These are phyloP conservation scores for Penicillium paneum DNA, from an alignment of 2,329 filamentous ascomycete species.

Conservation along the genomic window DNA sequence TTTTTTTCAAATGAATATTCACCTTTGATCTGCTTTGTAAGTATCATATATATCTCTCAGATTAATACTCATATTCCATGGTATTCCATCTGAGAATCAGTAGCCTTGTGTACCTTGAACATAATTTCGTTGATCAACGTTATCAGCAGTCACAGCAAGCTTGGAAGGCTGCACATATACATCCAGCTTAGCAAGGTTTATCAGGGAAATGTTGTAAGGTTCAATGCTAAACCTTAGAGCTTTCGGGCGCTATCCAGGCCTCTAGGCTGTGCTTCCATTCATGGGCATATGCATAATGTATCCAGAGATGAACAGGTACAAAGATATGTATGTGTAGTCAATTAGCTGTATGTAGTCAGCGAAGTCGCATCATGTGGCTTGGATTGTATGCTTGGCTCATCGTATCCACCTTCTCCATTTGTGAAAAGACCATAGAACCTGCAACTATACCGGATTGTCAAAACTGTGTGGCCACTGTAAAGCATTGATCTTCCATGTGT, in stretches of 20 bases:
- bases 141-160: not conserved
- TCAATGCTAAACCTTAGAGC: too few relatives aligned
- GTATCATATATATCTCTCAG: too few relatives aligned
- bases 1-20: not conserved
- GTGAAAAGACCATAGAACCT: not conserved
- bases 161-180: not conserved
- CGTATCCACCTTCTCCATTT: not conserved
- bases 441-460: not conserved
- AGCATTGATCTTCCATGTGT: too few relatives aligned
- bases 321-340: too few relatives aligned
- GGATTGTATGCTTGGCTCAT: not conserved
- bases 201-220: not conserved
- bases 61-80: not conserved
- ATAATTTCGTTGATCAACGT: not conserved
- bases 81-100: not conserved
- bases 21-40: not conserved
- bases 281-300: too few relatives aligned
- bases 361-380: not conserved
- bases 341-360: not conserved
- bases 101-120: not conserved
- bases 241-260: too few relatives aligned
- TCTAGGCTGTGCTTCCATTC: not conserved
- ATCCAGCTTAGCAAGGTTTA: not conserved
- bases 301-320: too few relatives aligned
- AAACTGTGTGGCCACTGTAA: too few relatives aligned